A percentile compares a stretch with the other conserved stretches of the same genome.
phyloP scores from a whole-genome alignment of 352 stramenopile genomes.

The Pythium phragmiticola region DNA sequence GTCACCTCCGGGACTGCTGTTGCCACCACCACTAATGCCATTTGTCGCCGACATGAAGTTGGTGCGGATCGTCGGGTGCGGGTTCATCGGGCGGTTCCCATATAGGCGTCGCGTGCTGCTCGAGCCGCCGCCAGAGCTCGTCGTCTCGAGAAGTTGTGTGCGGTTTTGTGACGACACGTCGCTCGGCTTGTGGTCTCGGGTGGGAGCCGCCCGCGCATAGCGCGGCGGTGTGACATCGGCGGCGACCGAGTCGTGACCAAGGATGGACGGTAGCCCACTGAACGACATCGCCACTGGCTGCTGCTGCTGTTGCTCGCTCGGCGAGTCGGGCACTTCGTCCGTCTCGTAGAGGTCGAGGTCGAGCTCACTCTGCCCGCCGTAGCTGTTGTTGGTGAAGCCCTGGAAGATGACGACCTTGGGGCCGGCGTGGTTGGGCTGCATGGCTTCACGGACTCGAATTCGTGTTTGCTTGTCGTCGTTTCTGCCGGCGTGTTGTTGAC shows the following conservation, averaged over 20 bases:
- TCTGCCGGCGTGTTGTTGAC: no score
- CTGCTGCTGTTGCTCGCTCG: background rate
- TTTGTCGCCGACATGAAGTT: slow-evolving; percentile 42
- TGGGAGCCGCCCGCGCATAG: background rate
- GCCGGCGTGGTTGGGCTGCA: background rate
- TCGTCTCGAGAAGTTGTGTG: slow-evolving; percentile 4
- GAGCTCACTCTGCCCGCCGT: slow-evolving; percentile 51
- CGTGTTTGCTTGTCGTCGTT: no score
- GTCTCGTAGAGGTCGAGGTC: slow-evolving; percentile 64
- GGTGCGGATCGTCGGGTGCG: slow-evolving; percentile 40
- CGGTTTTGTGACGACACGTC: background rate
- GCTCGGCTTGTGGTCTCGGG: background rate
- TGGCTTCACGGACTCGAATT: background rate
- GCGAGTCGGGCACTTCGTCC: slow-evolving; percentile 34
- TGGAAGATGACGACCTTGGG: slow-evolving; percentile 20
- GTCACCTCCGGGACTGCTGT: slow-evolving; percentile 12
- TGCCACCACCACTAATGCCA: no score
- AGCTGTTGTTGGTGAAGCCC: slow-evolving; percentile 31
- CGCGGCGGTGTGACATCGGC: background rate
- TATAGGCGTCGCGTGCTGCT: slow-evolving; percentile 17
- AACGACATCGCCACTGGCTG: slow-evolving; percentile 16
- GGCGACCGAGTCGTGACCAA: slow-evolving; percentile 4
- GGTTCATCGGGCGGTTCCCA: slow-evolving; percentile 20
- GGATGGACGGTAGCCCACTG: slow-evolving; percentile 25
- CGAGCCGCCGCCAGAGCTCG: slow-evolving; percentile 21